A percentile compares a stretch with the other conserved stretches of the same genome.
Conservation (phyloP, 331 rosid genomes). For the Quercus tomentella region DNA sequence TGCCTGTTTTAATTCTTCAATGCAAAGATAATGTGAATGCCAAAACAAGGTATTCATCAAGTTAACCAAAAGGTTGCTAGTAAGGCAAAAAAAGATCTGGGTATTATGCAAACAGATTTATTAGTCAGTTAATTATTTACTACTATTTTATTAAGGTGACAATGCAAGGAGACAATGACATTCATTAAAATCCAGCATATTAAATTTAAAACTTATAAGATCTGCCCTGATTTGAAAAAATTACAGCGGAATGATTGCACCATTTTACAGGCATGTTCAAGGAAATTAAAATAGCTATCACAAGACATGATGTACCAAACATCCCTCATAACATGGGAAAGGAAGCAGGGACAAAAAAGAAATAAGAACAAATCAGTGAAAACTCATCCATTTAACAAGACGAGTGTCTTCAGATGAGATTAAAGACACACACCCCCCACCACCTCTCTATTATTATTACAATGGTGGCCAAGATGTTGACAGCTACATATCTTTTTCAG, state of each 20-base stretch:
- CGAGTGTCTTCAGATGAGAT: background rate
- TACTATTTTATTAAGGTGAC: background rate
- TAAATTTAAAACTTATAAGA: background rate
- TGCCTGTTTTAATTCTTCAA: background rate
- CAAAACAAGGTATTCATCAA: background rate
- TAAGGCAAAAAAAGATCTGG: background rate
- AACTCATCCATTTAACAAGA: background rate
- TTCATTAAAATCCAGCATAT: background rate
- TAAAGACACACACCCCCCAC: background rate
- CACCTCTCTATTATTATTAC: background rate
- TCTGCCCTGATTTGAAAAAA: background rate
- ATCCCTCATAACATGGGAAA: too few relatives aligned
- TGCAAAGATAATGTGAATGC: background rate
- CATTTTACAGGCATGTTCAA: background rate
- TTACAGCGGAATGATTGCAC: background rate
- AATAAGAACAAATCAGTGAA: too few relatives aligned
- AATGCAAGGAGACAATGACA: background rate
- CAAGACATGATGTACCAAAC: background rate
- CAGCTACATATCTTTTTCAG: background rate
- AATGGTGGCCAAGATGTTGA: background rate
- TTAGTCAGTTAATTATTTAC: background rate
- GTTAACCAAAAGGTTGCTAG: background rate
- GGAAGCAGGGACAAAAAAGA: too few relatives aligned
- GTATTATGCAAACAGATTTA: background rate
- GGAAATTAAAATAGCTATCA: background rate